Percentiles rank a stretch among this genome's conserved stretches.
Conservation (phyloP, 1,284 basidiomycete species). For the Rhodofomes roseus region DNA sequence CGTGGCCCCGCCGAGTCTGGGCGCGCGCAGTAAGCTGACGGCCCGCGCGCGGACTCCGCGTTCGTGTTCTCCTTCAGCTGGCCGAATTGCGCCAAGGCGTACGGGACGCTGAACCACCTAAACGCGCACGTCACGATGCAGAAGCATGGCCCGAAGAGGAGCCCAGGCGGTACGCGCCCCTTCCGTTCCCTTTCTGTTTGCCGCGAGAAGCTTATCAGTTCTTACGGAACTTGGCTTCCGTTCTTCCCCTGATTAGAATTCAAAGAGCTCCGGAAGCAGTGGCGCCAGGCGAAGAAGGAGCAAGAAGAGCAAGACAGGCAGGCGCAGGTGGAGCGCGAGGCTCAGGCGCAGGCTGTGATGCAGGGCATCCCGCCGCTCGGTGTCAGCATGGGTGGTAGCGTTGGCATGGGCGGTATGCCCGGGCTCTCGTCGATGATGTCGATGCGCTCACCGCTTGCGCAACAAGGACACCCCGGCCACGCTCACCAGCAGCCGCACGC, state of each 20-base stretch:
- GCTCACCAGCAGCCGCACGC: not conserved
- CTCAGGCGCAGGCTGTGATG: slow-evolving; percentile 7
- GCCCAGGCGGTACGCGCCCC: slow-evolving; percentile 70
- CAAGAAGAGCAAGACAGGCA: slow-evolving; percentile 28
- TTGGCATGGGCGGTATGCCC: not conserved
- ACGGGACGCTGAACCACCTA: slow-evolving; percentile 88
- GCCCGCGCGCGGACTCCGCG: not conserved
- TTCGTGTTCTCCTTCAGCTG: slow-evolving; percentile 36
- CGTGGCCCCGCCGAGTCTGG: slow-evolving; percentile 8
- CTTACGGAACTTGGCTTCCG: slow-evolving; percentile 4
- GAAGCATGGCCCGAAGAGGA: slow-evolving; percentile 82
- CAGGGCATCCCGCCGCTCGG: slow-evolving; percentile 3
- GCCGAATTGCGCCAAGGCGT: slow-evolving; percentile 81
- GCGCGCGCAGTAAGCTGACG: not conserved
- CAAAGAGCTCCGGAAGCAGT: slow-evolving; percentile 94
- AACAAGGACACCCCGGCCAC: not conserved
- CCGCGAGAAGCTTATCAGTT: not conserved
- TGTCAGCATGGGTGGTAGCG: slow-evolving; percentile 1
- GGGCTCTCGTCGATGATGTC: slow-evolving; percentile 10
- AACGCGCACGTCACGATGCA: slow-evolving; percentile 94
- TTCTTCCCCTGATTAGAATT: slow-evolving; percentile 63
- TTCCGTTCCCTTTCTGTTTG: not conserved
- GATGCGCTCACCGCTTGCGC: slow-evolving; percentile 10
- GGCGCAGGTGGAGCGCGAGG: slow-evolving; percentile 15
- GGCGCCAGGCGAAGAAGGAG: slow-evolving; percentile 92